phyloP scores from a whole-genome alignment of 148 eudicot genomes.

The Cornus florida region DNA sequence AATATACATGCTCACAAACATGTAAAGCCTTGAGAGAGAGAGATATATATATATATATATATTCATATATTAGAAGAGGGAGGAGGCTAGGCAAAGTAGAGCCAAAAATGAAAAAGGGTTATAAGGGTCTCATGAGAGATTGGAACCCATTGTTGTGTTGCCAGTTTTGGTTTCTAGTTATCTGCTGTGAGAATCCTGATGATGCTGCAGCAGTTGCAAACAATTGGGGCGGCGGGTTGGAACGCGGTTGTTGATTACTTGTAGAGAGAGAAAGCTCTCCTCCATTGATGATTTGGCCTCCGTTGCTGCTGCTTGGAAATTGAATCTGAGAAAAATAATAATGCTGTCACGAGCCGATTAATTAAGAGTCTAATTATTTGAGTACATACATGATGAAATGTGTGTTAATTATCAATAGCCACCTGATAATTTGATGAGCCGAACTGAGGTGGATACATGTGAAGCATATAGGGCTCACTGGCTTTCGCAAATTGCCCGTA shows the following conservation, averaged over 20 bases:
- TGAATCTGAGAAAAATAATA: constrained; percentile 30
- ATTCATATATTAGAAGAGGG: background rate
- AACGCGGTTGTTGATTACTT: constrained; percentile 50
- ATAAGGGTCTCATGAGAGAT: constrained; percentile 56
- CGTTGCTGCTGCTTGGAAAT: constrained; percentile 56
- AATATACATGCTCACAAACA: constrained; percentile 26
- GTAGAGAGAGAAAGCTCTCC: constrained; percentile 20
- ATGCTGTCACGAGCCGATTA: background rate
- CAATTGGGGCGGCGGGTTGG: constrained; percentile 21
- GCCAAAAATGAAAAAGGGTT: background rate
- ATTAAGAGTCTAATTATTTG: background rate
- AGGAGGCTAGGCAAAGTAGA: background rate
- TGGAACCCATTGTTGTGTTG: constrained; percentile 59
- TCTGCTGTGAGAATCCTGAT: constrained; percentile 99
- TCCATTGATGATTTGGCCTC: constrained; percentile 24
- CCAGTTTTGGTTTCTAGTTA: constrained; percentile 40
- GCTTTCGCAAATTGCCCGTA: constrained; percentile 11
- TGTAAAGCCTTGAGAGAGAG: background rate
- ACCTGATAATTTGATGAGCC: constrained; percentile 49
- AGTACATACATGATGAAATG: too few relatives aligned
- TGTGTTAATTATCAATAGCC: background rate
- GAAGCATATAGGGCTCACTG: constrained; percentile 29
- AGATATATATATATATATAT: too few relatives aligned
- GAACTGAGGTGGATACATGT: constrained; percentile 46
- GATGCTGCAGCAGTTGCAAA: constrained; percentile 97